These are phyloP conservation scores for Lactifluus rugatus DNA, from an alignment of 768 basidiomycete species.

Conservation along the genomic window DNA sequence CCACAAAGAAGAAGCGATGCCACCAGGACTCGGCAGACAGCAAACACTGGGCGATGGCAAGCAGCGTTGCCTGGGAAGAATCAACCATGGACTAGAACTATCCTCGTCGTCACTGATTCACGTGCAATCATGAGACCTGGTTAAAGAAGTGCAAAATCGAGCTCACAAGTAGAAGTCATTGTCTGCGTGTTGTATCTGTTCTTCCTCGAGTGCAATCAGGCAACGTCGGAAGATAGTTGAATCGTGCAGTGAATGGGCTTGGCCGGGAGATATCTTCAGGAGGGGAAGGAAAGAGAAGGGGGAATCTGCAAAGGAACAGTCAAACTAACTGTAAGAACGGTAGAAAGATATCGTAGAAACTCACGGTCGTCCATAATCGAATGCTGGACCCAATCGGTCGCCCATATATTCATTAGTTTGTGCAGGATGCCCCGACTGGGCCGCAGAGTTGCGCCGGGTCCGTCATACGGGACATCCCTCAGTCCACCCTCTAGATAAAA, in stretches of 20 bases:
- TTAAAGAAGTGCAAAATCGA: conserved; percentile 3
- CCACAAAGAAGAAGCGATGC: conserved; percentile 59
- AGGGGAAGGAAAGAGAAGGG: conserved; percentile 77
- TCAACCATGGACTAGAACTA: conserved; percentile 26
- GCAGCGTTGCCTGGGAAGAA: conserved; percentile 28
- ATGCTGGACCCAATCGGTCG: conserved; percentile 63
- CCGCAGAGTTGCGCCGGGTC: conserved; percentile 34
- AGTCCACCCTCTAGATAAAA: conserved; percentile 74
- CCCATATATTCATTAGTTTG: conserved; percentile 86
- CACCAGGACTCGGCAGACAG: conserved; percentile 43
- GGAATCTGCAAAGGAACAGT: conserved; percentile 29
- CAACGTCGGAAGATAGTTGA: conserved; percentile 51
- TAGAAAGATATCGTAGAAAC: conserved; percentile 20
- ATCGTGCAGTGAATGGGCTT: conserved; percentile 51
- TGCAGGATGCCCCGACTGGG: conserved; percentile 43
- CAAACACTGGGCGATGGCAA: conserved; percentile 24
- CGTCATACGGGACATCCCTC: conserved; percentile 50
- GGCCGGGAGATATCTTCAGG: conserved; percentile 50
- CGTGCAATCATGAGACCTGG: neutral
- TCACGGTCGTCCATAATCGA: conserved; percentile 60
- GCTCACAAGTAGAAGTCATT: conserved; percentile 38
- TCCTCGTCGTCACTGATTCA: conserved; percentile 8
- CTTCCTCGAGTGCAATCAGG: conserved; percentile 39
- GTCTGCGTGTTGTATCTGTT: conserved; percentile 32
- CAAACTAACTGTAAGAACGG: conserved; percentile 12